phyloP scores from a whole-genome alignment of 169 alveolate genomes.

The Plasmodium vinckei region DNA sequence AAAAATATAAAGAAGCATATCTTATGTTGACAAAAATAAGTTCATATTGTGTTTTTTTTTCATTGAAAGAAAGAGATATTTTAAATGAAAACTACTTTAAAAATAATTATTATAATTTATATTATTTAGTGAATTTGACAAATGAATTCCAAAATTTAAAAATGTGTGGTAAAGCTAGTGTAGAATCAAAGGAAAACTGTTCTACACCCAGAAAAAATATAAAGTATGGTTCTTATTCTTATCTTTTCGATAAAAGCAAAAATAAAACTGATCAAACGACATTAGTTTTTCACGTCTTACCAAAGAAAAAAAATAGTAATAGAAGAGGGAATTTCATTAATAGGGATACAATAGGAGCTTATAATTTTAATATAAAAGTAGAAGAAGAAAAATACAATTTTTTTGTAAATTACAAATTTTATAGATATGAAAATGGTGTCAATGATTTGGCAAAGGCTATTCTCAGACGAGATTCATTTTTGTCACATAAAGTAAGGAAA shows the following conservation, averaged over 20 bases:
- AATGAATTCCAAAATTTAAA: neutral
- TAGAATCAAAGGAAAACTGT: no score
- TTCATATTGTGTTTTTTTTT: constrained; percentile 17
- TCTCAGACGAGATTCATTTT: no score
- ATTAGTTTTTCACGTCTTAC: neutral
- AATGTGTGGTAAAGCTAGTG: neutral
- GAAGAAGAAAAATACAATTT: constrained; percentile 20
- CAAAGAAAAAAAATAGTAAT: neutral
- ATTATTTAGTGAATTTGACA: neutral
- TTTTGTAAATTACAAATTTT: constrained; percentile 20
- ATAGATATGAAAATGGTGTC: constrained; percentile 33
- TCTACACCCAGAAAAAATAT: no score
- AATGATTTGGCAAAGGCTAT: neutral
- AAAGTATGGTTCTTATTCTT: no score
- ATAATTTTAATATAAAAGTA: constrained; percentile 2
- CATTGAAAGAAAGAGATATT: constrained; percentile 19
- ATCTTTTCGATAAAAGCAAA: no score
- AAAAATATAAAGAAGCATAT: constrained; percentile 66
- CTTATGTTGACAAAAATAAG: neutral
- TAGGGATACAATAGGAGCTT: neutral
- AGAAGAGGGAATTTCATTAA: neutral
- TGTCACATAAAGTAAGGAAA: neutral
- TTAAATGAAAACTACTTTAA: constrained; percentile 21
- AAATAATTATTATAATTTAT: neutral
- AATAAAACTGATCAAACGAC: no score